Conservation (phyloP, 2,329 filamentous ascomycete genomes). For the Fonsecaea pedrosoi region DNA sequence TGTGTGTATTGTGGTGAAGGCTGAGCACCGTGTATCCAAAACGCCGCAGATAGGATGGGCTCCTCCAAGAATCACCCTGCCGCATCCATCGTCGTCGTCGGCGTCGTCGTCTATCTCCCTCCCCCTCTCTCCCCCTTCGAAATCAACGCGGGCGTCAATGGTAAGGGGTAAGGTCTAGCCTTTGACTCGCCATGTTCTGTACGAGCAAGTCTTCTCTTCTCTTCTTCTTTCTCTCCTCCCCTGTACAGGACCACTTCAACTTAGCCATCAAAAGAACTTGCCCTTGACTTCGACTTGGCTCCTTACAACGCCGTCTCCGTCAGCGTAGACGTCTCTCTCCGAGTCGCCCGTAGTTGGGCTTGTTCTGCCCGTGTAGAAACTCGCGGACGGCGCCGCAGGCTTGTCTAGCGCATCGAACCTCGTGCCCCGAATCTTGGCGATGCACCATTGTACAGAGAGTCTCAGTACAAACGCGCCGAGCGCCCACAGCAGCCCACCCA, state of each 20-base stretch:
- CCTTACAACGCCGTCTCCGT: conserved; percentile 38
- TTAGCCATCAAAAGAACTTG: conserved; percentile 38
- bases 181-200: neutral
- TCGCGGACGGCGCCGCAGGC: conserved; percentile 45
- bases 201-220: neutral
- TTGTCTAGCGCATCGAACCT: conserved; percentile 73
- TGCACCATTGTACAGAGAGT: conserved; percentile 63
- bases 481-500: conserved; percentile 76
- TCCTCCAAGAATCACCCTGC: neutral
- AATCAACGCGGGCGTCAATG: neutral
- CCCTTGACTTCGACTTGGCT: conserved; percentile 36
- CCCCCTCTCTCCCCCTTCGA: neutral
- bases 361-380: conserved; percentile 36
- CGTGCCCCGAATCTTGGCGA: conserved; percentile 64
- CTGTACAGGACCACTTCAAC: no score
- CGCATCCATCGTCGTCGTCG: neutral
- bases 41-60: neutral
- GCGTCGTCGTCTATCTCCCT: no score
- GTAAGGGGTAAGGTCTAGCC: neutral
- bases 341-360: conserved; percentile 9
- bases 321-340: conserved; percentile 29
- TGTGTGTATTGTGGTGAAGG: conserved; percentile 3
- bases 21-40: neutral
- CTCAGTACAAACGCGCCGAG: conserved; percentile 67
- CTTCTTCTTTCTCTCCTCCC: neutral